Conservation (phyloP, 2,329 filamentous ascomycete genomes). For the Penicillium italicum region DNA sequence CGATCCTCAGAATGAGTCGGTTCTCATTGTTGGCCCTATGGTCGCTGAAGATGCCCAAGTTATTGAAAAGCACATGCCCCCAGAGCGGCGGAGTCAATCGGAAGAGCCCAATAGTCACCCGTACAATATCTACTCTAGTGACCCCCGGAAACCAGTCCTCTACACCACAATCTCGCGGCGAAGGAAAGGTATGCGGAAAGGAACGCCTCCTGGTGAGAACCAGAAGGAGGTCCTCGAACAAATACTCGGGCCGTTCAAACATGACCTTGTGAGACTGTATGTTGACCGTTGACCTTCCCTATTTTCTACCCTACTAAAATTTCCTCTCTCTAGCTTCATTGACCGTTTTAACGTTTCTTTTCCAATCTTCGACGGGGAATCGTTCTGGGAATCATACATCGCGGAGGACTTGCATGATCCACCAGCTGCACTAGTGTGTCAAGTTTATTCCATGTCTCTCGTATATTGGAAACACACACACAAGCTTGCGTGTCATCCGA, state of each 20-base stretch:
- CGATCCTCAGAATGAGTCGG: slow-evolving; percentile 42
- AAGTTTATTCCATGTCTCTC: slow-evolving; percentile 56
- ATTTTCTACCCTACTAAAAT: neutral
- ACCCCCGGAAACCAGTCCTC: slow-evolving; percentile 45
- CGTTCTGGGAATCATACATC: slow-evolving; percentile 51
- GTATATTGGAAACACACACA: slow-evolving; percentile 56
- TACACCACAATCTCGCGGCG: slow-evolving; percentile 50
- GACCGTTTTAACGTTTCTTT: slow-evolving; percentile 58
- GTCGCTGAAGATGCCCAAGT: slow-evolving; percentile 59
- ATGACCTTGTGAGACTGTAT: slow-evolving; percentile 52
- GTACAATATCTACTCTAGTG: slow-evolving; percentile 52
- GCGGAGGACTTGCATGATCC: slow-evolving; percentile 47
- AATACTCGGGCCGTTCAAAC: slow-evolving; percentile 54
- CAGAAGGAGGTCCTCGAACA: slow-evolving; percentile 56
- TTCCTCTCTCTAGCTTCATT: slow-evolving; percentile 47
- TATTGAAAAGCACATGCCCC: slow-evolving; percentile 56
- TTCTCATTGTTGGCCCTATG: slow-evolving; percentile 59
- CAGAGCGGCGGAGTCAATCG: slow-evolving; percentile 38
- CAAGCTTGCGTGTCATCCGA: slow-evolving; percentile 44
- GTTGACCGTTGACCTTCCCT: slow-evolving; percentile 18
- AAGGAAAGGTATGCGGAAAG: slow-evolving; percentile 46
- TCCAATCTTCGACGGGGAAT: slow-evolving; percentile 56
- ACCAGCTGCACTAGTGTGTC: slow-evolving; percentile 55
- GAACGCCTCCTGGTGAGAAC: slow-evolving; percentile 46
- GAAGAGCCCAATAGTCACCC: slow-evolving; percentile 43